Evolutionary conservation across 2,329 filamentous ascomycete genomes (phyloP).

Genomic region (Curvularia spicifera): DNA sequence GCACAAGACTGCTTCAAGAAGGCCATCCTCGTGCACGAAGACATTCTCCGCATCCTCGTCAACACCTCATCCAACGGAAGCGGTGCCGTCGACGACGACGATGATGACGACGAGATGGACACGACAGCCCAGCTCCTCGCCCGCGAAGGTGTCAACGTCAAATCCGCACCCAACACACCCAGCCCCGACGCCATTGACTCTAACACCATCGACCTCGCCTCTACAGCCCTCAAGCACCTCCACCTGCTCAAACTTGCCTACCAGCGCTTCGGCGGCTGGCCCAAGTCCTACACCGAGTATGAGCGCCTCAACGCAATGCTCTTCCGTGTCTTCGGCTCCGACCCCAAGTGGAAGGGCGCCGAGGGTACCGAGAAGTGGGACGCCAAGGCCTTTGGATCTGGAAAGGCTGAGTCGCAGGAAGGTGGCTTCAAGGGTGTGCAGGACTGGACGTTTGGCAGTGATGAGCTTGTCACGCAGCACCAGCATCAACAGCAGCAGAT

Average conservation of each 20-base stretch:
- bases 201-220: slow-evolving; percentile 28
- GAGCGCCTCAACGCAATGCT: slow-evolving; percentile 56
- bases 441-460: slow-evolving; percentile 43
- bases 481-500: neutral
- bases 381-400: slow-evolving; percentile 53
- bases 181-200: slow-evolving; percentile 4
- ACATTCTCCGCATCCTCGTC: slow-evolving; percentile 43
- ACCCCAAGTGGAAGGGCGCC: slow-evolving; percentile 49
- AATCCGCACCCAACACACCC: slow-evolving; percentile 20
- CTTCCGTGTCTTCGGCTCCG: slow-evolving; percentile 49
- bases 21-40: slow-evolving; percentile 41
- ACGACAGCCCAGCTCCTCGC: slow-evolving; percentile 47
- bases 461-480: slow-evolving; percentile 15
- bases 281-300: slow-evolving; percentile 58
- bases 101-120: slow-evolving; percentile 46
- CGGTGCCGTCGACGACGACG: slow-evolving; percentile 39
- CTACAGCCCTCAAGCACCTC: slow-evolving; percentile 45
- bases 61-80: slow-evolving; percentile 19
- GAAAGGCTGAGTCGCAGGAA: slow-evolving; percentile 55
- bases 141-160: slow-evolving; percentile 42
- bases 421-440: slow-evolving; percentile 41
- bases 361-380: slow-evolving; percentile 59
- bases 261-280: slow-evolving; percentile 54
- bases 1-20: slow-evolving; percentile 52
- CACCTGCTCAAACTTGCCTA: slow-evolving; percentile 50